Percentiles rank a stretch among this genome's conserved stretches.
Evolutionary conservation across 2,329 filamentous ascomycete genomes (phyloP).

Genomic region (Pestalotiopsis sp.): DNA sequence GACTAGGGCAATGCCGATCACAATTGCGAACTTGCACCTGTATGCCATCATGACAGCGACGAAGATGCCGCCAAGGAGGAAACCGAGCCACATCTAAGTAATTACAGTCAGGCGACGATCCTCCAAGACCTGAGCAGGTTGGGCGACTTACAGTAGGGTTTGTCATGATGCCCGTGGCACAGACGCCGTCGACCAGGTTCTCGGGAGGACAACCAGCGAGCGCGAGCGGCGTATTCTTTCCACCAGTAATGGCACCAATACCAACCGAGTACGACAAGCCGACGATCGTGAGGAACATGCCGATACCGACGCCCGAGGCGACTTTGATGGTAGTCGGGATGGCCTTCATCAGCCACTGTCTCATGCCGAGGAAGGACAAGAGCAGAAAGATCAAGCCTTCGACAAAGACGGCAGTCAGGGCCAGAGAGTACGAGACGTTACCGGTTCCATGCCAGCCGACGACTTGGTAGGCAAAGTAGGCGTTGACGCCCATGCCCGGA

Average conservation of each 20-base stretch:
- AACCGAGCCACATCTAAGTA: conserved; percentile 75
- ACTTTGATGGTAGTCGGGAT: conserved; percentile 67
- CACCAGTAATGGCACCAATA: conserved; percentile 79
- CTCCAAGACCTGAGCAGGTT: neutral
- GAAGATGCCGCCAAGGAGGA: conserved; percentile 76
- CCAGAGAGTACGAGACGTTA: conserved; percentile 56
- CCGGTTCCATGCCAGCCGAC: conserved; percentile 61
- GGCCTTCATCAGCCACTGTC: conserved; percentile 70
- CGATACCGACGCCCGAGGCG: conserved; percentile 65
- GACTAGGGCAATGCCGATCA: conserved; percentile 71
- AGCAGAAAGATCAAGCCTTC: conserved; percentile 66
- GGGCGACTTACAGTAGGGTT: conserved; percentile 62
- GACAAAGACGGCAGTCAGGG: conserved; percentile 64
- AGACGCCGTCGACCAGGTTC: conserved; percentile 51
- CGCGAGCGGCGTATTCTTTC: conserved; percentile 67
- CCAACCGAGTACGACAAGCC: conserved; percentile 76
- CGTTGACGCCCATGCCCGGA: conserved; percentile 67
- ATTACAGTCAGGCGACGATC: neutral
- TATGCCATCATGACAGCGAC: conserved; percentile 81
- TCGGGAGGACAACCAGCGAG: conserved; percentile 71
- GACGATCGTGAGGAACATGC: conserved; percentile 63
- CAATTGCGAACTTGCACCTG: conserved; percentile 72
- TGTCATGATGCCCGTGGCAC: conserved; percentile 66
- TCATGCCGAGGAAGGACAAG: conserved; percentile 66
- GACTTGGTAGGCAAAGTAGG: conserved; percentile 68